Conservation (phyloP, 108 stramenopile genomes). For the Skeletonema marinoi region DNA sequence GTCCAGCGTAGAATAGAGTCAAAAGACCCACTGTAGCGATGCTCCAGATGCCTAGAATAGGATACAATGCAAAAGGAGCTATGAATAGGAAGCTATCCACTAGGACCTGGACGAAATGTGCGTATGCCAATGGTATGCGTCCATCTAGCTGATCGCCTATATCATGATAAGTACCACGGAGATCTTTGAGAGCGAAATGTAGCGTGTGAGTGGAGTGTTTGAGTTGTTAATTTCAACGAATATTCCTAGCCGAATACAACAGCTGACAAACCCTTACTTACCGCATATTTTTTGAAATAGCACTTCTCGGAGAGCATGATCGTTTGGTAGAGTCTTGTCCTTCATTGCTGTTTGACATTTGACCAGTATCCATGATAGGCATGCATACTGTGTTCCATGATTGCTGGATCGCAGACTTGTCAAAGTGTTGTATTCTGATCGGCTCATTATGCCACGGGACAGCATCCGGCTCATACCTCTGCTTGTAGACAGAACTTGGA, state of each 20-base stretch:
- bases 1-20: constrained; percentile 51
- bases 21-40: constrained; percentile 31
- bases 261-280: background rate
- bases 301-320: constrained; percentile 27
- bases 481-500: constrained; percentile 32
- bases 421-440: constrained; percentile 26
- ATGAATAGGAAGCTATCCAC: constrained; percentile 45
- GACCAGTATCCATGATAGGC: constrained; percentile 39
- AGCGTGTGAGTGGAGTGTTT: background rate
- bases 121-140: constrained; percentile 59
- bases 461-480: constrained; percentile 45
- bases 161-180: constrained; percentile 32
- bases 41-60: constrained; percentile 35
- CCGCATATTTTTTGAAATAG: constrained; percentile 39
- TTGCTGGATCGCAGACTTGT: constrained; percentile 3
- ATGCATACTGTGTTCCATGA: constrained; percentile 25
- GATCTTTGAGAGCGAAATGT: background rate
- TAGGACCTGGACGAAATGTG: constrained; percentile 52
- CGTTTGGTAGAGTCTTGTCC: constrained; percentile 21
- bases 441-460: constrained; percentile 22
- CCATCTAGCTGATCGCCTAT: constrained; percentile 46
- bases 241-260: background rate
- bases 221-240: background rate
- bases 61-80: constrained; percentile 42
- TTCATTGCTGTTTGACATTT: constrained; percentile 24